Evolutionary conservation across 257 asterid species (phyloP).

Genomic region (Forsythia viridissima): DNA sequence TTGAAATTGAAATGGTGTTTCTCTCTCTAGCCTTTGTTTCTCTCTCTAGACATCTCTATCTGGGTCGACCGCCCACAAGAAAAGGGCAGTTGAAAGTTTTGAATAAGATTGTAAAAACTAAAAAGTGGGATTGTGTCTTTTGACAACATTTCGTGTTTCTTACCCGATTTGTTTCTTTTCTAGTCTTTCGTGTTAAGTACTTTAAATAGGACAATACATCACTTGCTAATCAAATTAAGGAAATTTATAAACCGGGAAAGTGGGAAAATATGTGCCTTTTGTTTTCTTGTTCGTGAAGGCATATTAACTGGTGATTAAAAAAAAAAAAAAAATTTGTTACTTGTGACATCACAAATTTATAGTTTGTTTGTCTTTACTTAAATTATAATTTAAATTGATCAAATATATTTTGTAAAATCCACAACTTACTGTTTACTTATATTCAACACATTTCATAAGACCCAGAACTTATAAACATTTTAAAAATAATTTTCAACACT

Average conservation of each 20-base stretch:
- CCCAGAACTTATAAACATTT: too few relatives aligned
- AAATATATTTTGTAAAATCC: too few relatives aligned
- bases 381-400: too few relatives aligned
- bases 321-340: too few relatives aligned
- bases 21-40: neutral
- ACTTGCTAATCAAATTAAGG: conserved; percentile 19
- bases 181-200: conserved; percentile 10
- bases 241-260: neutral
- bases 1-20: too few relatives aligned
- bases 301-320: neutral
- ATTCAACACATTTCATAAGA: too few relatives aligned
- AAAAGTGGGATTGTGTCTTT: conserved; percentile 33
- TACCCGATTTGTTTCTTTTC: neutral
- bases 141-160: neutral
- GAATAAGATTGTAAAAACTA: conserved; percentile 24
- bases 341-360: too few relatives aligned
- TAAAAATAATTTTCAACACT: too few relatives aligned
- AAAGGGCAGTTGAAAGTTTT: conserved; percentile 24
- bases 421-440: too few relatives aligned
- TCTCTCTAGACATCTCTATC: conserved; percentile 23
- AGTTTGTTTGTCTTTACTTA: too few relatives aligned
- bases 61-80: conserved; percentile 59
- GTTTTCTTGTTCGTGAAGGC: conserved; percentile 15
- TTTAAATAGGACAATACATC: conserved; percentile 22
- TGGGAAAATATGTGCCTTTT: neutral